phyloP scores from a whole-genome alignment of 306 rosid species.

The Glycyrrhiza uralensis region DNA sequence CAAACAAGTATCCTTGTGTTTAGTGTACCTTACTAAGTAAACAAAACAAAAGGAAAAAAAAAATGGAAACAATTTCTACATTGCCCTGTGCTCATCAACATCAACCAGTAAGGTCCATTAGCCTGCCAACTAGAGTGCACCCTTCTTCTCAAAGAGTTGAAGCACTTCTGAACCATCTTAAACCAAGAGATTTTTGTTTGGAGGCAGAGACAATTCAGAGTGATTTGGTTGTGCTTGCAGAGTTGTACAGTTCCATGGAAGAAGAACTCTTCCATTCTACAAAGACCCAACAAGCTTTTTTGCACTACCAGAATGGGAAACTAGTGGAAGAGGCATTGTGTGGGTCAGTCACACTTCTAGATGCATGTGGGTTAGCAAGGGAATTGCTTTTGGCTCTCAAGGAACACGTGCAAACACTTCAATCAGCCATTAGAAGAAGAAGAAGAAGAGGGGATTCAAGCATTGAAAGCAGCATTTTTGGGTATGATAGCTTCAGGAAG shows the following conservation, averaged over 20 bases:
- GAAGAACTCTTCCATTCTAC: conserved; percentile 54
- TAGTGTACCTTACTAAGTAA: background rate
- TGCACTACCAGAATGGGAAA: conserved; percentile 35
- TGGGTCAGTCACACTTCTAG: conserved; percentile 51
- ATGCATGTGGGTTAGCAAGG: conserved; percentile 49
- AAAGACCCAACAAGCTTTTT: conserved; percentile 47
- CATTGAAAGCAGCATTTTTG: conserved; percentile 35
- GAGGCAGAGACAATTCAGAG: conserved; percentile 35
- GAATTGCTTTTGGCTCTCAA: conserved; percentile 39
- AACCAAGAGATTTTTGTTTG: conserved; percentile 12
- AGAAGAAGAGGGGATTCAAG: conserved; percentile 52
- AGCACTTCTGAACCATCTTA: conserved; percentile 45
- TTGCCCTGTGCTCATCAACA: conserved; percentile 23
- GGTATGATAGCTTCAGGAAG: conserved; percentile 52
- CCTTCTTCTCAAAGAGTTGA: conserved; percentile 57
- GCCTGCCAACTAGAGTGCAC: conserved; percentile 67
- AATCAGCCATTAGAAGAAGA: conserved; percentile 57
- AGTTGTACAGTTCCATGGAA: conserved; percentile 51
- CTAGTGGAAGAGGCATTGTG: conserved; percentile 45
- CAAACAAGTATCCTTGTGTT: conserved; percentile 34
- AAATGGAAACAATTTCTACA: conserved; percentile 31
- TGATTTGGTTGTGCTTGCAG: conserved; percentile 49
- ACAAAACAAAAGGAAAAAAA: background rate
- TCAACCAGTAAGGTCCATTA: conserved; percentile 68
- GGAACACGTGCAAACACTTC: conserved; percentile 54